Conservation (phyloP, 345 rosid genomes). For the Boechera stricta region DNA sequence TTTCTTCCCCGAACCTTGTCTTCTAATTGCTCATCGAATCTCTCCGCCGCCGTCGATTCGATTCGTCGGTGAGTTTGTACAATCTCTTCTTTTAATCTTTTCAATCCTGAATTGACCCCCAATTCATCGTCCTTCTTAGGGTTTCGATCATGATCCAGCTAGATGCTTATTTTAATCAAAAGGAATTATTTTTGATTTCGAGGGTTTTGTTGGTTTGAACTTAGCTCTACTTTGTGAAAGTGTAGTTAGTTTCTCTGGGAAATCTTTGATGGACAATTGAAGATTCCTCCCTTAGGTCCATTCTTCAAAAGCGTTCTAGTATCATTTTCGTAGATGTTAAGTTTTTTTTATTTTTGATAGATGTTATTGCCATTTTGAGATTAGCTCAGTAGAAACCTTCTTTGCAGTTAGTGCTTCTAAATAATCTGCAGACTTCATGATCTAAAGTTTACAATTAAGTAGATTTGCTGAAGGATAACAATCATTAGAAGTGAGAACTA, state of each 20-base stretch:
- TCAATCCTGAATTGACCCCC: conserved; percentile 5
- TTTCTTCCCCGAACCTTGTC: conserved; percentile 19
- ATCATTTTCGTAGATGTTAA: neutral
- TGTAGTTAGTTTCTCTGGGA: conserved; percentile 6
- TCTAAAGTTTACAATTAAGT: neutral
- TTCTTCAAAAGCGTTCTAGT: neutral
- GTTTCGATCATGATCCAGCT: conserved; percentile 38
- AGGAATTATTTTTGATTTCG: conserved; percentile 9
- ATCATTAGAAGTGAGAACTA: conserved; percentile 13
- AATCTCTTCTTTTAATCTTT: neutral
- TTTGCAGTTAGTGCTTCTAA: neutral
- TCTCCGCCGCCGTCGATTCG: conserved; percentile 30
- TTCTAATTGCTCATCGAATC: conserved; percentile 26
- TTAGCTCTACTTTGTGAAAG: conserved; percentile 12
- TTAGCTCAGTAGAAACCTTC: neutral
- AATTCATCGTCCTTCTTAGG: conserved; percentile 26
- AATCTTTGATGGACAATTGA: neutral
- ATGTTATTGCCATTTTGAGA: conserved; percentile 2
- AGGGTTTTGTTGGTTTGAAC: conserved; percentile 10
- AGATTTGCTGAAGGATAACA: conserved; percentile 12
- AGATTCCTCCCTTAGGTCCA: neutral
- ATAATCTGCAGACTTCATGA: neutral
- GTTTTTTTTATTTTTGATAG: neutral
- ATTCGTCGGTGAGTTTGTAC: conserved; percentile 31
- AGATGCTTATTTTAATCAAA: neutral